Evolutionary conservation across 2,329 filamentous ascomycete species (phyloP).

Genomic region (Sarocladiaceae sp.): DNA sequence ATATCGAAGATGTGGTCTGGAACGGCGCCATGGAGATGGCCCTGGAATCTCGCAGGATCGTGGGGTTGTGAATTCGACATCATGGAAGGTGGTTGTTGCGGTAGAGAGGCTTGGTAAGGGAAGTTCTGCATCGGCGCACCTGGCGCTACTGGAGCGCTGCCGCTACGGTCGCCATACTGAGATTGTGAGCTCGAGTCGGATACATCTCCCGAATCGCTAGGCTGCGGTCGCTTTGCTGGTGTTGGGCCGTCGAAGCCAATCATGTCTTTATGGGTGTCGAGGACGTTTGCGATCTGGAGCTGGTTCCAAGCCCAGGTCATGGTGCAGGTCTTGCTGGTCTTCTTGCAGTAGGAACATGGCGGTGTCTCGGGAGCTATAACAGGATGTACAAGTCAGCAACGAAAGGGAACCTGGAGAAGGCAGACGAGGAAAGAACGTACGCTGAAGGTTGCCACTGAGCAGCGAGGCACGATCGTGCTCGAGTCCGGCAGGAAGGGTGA

Average conservation of each 20-base stretch:
- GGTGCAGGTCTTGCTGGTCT: constrained; percentile 17
- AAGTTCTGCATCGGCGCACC: neutral
- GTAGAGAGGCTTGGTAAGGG: neutral
- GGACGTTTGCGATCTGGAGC: constrained; percentile 1
- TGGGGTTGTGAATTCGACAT: neutral
- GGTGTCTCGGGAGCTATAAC: neutral
- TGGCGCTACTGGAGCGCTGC: neutral
- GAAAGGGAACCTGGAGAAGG: neutral
- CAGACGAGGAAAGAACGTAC: neutral
- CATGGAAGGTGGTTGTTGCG: neutral
- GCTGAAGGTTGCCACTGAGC: constrained; percentile 4
- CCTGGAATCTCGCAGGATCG: neutral
- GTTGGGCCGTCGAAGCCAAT: neutral
- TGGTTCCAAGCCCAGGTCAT: constrained; percentile 16
- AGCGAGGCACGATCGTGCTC: constrained; percentile 1
- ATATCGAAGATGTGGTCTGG: constrained; percentile 1
- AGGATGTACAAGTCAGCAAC: neutral
- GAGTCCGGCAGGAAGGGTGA: constrained; percentile 11
- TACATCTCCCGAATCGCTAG: neutral
- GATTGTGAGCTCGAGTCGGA: constrained; percentile 4
- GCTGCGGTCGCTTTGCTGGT: constrained; percentile 1
- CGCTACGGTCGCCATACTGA: constrained; percentile 3
- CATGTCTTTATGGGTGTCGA: neutral
- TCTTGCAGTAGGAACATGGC: constrained; percentile 18
- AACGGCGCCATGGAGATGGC: neutral